A percentile compares a stretch with the other conserved stretches of the same genome.
These are phyloP conservation scores for Rubia balearica DNA, from an alignment of 305 asterid genomes.

Conservation along the genomic window DNA sequence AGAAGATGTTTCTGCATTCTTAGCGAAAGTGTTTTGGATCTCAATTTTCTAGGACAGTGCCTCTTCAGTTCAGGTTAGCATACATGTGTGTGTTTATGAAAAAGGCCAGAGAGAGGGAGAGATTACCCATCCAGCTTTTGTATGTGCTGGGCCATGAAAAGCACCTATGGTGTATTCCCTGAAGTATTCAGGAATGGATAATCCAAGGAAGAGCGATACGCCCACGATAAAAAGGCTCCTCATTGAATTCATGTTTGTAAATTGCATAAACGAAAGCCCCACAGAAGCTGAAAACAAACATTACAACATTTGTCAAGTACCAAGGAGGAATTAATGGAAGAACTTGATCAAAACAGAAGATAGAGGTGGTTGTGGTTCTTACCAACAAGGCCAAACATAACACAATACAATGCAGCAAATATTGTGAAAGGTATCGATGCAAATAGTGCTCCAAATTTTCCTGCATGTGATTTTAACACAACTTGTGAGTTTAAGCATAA, in stretches of 20 bases:
- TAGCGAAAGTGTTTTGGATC: no score
- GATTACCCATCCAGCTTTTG: conserved; percentile 94
- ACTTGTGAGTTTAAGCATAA: neutral
- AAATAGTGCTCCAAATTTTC: conserved; percentile 92
- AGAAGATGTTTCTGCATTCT: no score
- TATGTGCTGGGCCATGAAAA: conserved; percentile 81
- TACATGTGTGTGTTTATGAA: no score
- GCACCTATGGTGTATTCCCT: conserved; percentile 76
- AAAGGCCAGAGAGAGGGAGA: neutral
- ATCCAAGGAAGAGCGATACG: conserved; percentile 80
- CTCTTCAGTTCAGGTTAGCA: neutral
- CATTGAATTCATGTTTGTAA: conserved; percentile 97
- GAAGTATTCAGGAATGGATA: conserved; percentile 92
- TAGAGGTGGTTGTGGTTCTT: conserved; percentile 22
- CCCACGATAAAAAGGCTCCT: conserved; percentile 86
- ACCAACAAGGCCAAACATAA: conserved; percentile 91
- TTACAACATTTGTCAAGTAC: conserved; percentile 5
- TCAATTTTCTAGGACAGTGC: neutral
- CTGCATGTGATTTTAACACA: conserved; percentile 26
- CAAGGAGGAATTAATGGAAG: neutral
- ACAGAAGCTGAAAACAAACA: conserved; percentile 59
- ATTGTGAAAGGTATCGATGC: conserved; percentile 93
- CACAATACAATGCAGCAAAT: conserved; percentile 85
- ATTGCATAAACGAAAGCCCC: conserved; percentile 87
- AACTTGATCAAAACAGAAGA: neutral